These are phyloP conservation scores for Glonium stellatum DNA, from an alignment of 495 filamentous ascomycete species.

Conservation along the genomic window DNA sequence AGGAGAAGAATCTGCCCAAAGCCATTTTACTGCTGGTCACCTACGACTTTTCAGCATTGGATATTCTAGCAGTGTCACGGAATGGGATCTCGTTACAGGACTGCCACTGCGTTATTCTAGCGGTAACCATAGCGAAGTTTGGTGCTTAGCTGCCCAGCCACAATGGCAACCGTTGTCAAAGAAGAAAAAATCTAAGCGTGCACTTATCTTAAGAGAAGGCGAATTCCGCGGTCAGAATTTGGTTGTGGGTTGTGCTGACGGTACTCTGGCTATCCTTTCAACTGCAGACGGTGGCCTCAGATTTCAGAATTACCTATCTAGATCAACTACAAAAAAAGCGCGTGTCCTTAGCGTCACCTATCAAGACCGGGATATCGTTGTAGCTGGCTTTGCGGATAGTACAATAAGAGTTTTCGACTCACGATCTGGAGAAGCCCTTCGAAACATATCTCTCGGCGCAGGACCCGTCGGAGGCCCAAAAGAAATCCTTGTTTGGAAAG, in stretches of 20 bases:
- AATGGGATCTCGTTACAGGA: constrained; percentile 84
- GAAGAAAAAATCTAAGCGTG: constrained; percentile 29
- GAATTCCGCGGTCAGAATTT: constrained; percentile 59
- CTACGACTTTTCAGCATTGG: constrained; percentile 94
- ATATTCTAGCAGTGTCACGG: constrained; percentile 82
- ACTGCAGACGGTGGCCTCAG: constrained; percentile 73
- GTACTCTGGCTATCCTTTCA: constrained; percentile 75
- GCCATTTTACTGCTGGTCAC: constrained; percentile 57
- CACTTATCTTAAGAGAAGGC: constrained; percentile 37
- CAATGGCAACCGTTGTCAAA: constrained; percentile 36
- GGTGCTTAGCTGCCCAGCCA: constrained; percentile 92
- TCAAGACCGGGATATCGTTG: constrained; percentile 71
- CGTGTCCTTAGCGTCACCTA: constrained; percentile 85
- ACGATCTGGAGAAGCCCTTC: constrained; percentile 61
- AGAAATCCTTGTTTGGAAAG: constrained; percentile 84
- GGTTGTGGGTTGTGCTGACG: constrained; percentile 87
- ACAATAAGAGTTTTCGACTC: constrained; percentile 86
- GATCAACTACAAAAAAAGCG: constrained; percentile 69
- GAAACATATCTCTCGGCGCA: constrained; percentile 77
- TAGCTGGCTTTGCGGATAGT: constrained; percentile 89
- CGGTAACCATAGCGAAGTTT: constrained; percentile 92
- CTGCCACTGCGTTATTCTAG: constrained; percentile 71
- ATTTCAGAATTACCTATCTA: constrained; percentile 60
- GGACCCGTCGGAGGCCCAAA: constrained; percentile 68
- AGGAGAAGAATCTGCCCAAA: constrained; percentile 55